phyloP scores from a whole-genome alignment of 352 stramenopile species.

The Phytopythium chamaehyphon region DNA sequence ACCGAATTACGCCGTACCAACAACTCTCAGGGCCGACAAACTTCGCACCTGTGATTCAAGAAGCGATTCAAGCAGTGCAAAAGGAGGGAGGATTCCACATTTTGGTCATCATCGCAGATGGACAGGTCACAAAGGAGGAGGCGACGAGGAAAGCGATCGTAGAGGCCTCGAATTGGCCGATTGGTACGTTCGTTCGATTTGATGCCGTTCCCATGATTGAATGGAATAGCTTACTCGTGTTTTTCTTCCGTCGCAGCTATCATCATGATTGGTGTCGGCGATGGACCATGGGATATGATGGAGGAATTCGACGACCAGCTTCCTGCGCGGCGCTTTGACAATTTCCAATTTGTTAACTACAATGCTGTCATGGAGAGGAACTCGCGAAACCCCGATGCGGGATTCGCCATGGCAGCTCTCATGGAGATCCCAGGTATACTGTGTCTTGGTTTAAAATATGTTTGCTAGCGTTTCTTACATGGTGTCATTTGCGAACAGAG shows the following conservation, averaged over 20 bases:
- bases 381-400: slow-evolving; percentile 30
- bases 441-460: slow-evolving; percentile 11
- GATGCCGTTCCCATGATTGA: too few relatives aligned
- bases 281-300: slow-evolving; percentile 67
- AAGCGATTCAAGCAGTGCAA: slow-evolving; percentile 43
- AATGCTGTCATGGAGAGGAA: slow-evolving; percentile 42
- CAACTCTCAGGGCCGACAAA: slow-evolving; percentile 41
- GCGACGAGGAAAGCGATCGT: slow-evolving; percentile 59
- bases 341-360: slow-evolving; percentile 86
- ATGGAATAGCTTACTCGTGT: too few relatives aligned
- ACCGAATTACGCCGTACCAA: slow-evolving; percentile 46
- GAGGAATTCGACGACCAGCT: slow-evolving; percentile 69
- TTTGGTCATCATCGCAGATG: slow-evolving; percentile 72
- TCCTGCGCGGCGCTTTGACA: slow-evolving; percentile 64
- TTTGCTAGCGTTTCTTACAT: not conserved
- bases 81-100: slow-evolving; percentile 64
- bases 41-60: slow-evolving; percentile 31
- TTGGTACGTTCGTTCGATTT: slow-evolving; percentile 42
- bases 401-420: slow-evolving; percentile 38
- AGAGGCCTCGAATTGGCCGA: slow-evolving; percentile 62
- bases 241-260: slow-evolving; percentile 17
- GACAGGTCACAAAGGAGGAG: slow-evolving; percentile 70
- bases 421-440: slow-evolving; percentile 46
- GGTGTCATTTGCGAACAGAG: slow-evolving; percentile 5
- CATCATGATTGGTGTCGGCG: slow-evolving; percentile 48